Evolutionary conservation across 2,329 filamentous ascomycete species (phyloP).

Genomic region (Pseudogymnoascus sp.): DNA sequence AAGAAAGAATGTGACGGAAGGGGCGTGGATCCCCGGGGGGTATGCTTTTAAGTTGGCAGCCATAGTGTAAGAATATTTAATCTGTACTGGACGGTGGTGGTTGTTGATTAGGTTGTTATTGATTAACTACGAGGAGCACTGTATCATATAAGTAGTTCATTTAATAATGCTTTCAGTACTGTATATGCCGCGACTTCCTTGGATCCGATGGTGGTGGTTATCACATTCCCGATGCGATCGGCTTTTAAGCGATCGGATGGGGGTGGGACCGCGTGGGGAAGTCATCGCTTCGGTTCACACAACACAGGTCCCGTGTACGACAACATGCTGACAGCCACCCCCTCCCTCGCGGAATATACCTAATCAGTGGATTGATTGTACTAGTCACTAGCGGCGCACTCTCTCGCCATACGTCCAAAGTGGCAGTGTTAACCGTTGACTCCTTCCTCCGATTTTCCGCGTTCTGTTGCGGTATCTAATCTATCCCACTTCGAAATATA

Average conservation of each 20-base stretch:
- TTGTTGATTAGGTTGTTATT: background rate
- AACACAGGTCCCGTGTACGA: background rate
- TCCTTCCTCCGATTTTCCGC: too few relatives aligned
- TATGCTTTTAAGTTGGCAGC: constrained; percentile 39
- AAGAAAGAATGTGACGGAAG: constrained; percentile 82
- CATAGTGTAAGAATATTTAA: constrained; percentile 10
- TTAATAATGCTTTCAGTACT: background rate
- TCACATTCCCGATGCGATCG: constrained; percentile 4
- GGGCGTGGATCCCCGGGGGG: constrained; percentile 73
- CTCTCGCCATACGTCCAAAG: background rate
- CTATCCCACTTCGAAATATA: background rate
- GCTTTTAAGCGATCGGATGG: constrained; percentile 6
- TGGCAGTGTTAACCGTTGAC: too few relatives aligned
- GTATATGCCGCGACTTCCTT: background rate
- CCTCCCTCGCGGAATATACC: background rate
- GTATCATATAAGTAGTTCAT: background rate
- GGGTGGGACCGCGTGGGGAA: background rate
- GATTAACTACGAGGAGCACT: background rate
- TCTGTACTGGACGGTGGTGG: background rate
- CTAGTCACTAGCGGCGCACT: background rate
- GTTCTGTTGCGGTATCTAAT: too few relatives aligned
- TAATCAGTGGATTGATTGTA: background rate
- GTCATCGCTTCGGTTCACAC: background rate
- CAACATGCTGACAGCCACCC: background rate
- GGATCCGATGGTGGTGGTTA: background rate